Evolutionary conservation across 495 filamentous ascomycete species (phyloP), one percentile per base, ranked within the genome.

Genomic region (Aeminium ludgeri): DNA sequence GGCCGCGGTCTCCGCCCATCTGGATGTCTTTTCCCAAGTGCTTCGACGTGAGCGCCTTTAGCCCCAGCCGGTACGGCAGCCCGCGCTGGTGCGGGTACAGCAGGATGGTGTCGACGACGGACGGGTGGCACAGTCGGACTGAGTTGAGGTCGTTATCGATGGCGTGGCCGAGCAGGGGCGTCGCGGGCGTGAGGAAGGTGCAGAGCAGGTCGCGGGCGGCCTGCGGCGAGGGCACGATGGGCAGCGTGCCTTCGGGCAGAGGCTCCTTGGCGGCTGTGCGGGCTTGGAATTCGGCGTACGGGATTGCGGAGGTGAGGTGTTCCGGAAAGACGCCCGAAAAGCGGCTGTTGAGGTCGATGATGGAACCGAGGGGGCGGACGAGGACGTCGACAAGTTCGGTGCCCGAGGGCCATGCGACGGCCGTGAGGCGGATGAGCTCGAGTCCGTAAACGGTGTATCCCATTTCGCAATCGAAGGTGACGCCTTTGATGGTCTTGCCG

Each of bases 381-480:
- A 99, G 69, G 0, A 93, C 68, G 56, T 99, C 89, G 0, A 93
- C 60, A 6, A 95, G 55, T 35, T 67, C 66, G 41, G 73, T 66
- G 16, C 85, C 81, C 25, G 67, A 61, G 1, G 87, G 89, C 82
- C 87, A 99, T 43, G 79, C 74, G 23, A 81, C 73, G 7, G 79
- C 84, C 0, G 89, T 94, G 16, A 99, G 55, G 13, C 89, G 80
- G 34, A 96, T 74, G 11, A 99, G 65, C 54, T 99, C 89, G 41
- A 95, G 55, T 0, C 89, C 89, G 28, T 76, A 48, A 1, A 78
- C 78, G 0, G 89, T 96, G 55, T 89, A 99, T 7, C 82, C 81
- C 89, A 99, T 99, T 53, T 99, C 89, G 54, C 91, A 94, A 57
- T 99, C 89, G 49, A 99, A 78, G 50, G 73, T 77, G 11, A 96